Conservation (phyloP, 1,139 yeast genomes). For the Pichia sorboxylosa region DNA sequence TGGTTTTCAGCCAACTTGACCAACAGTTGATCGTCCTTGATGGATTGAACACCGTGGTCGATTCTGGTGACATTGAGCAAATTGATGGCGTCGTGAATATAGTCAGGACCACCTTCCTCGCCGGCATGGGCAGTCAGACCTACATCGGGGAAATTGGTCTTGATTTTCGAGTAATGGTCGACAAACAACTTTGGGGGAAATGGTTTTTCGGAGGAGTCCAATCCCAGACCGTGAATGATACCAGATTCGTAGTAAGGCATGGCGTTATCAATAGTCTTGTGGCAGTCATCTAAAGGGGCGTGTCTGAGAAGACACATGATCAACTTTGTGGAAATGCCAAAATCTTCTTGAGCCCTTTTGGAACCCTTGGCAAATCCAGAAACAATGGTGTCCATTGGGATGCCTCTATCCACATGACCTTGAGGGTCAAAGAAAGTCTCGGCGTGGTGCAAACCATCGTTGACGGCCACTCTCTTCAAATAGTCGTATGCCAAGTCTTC, state of each 20-base stretch:
- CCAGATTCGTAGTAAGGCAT: conserved; percentile 40
- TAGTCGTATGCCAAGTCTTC: conserved; percentile 68
- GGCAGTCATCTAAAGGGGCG: conserved; percentile 46
- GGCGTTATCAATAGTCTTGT: conserved; percentile 44
- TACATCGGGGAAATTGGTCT: conserved; percentile 35
- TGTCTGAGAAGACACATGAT: conserved; percentile 77
- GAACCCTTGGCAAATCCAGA: conserved; percentile 57
- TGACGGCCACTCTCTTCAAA: conserved; percentile 45
- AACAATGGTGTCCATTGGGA: conserved; percentile 47
- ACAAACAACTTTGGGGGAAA: conserved; percentile 59
- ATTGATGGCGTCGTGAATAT: conserved; percentile 46
- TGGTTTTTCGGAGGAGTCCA: conserved; percentile 66
- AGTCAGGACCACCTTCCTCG: conserved; percentile 70
- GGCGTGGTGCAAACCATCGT: conserved; percentile 38
- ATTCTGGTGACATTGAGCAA: conserved; percentile 52
- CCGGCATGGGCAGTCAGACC: conserved; percentile 79
- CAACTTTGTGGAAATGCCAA: conserved; percentile 53
- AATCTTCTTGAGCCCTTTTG: conserved; percentile 41
- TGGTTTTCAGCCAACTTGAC: conserved; percentile 40
- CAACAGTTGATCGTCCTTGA: conserved; percentile 41
- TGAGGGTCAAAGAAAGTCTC: conserved; percentile 80
- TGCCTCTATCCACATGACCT: conserved; percentile 62
- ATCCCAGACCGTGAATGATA: conserved; percentile 57
- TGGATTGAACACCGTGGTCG: conserved; percentile 67
- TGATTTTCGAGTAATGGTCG: conserved; percentile 44